Evolutionary conservation across 768 basidiomycete genomes (phyloP).

Genomic region (Amanita phalloides): DNA sequence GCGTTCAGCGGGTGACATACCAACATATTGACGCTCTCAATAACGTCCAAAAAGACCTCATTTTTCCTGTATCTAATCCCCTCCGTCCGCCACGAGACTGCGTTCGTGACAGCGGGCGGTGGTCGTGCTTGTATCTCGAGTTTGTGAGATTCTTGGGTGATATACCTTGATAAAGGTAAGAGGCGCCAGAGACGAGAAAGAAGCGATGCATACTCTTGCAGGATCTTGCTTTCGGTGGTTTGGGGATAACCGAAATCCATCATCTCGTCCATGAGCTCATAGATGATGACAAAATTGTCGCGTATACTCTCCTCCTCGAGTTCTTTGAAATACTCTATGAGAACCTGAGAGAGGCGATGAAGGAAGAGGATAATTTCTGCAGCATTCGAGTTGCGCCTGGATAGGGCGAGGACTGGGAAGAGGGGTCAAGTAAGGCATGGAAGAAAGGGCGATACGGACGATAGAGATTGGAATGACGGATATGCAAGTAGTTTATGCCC

Average conservation of each 20-base stretch:
- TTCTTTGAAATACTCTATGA: constrained; percentile 99
- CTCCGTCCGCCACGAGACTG: constrained; percentile 97
- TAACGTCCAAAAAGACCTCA: constrained; percentile 97
- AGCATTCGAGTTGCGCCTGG: constrained; percentile 92
- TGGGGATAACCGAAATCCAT: constrained; percentile 99
- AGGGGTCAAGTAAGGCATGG: not conserved
- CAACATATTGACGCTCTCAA: constrained; percentile 94
- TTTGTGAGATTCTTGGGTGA: constrained; percentile 97
- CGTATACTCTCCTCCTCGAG: constrained; percentile 98
- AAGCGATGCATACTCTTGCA: constrained; percentile 68
- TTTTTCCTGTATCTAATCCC: constrained; percentile 98
- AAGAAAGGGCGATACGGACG: constrained; percentile 38
- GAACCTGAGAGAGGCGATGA: constrained; percentile 84
- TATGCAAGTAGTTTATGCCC: constrained; percentile 98
- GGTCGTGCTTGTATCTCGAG: constrained; percentile 88
- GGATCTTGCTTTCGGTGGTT: constrained; percentile 97
- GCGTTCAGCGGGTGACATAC: constrained; percentile 32
- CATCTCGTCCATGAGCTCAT: constrained; percentile 98
- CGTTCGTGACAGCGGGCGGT: constrained; percentile 96
- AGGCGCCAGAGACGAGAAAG: not conserved
- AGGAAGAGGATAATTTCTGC: constrained; percentile 95
- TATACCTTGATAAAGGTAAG: constrained; percentile 48
- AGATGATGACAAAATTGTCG: constrained; percentile 99
- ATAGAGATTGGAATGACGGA: constrained; percentile 95
- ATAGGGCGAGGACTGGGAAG: constrained; percentile 77